Evolutionary conservation across 2,329 filamentous ascomycete species (phyloP), one percentile per base, ranked within the genome.

Genomic region (Trichophyton schoenleinii): DNA sequence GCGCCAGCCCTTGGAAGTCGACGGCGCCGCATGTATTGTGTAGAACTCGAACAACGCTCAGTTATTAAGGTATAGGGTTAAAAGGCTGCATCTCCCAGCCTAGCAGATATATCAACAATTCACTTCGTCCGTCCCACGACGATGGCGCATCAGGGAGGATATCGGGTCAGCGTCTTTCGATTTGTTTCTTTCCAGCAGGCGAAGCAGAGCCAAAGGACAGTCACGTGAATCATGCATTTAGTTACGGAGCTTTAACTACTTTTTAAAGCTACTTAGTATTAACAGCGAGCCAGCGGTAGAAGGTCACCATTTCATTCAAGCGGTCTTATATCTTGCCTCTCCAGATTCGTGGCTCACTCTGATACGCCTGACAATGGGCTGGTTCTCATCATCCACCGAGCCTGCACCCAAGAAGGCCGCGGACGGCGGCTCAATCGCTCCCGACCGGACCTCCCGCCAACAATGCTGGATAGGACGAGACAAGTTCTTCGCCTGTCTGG

Each of bases 401-500:
- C 65, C 78, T 67, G 70, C 79, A 65, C 70, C 80, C 65, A 71
- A 75, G 69, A 69, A 68, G 63, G 66, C 79, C 63, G 71, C 78
- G 62, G 82, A 85, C 68, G 82, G 82, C 66, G 83, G 83, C 64
- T 85, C 81, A 68, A 83, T 91, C 69, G 90, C 91, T 3, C 94
- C 94, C n/a, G 88, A 89, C 71, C 87, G 92, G 66, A 83, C 81
- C 65, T 88, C 91, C 73, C 87, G 94, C 70, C 80, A 85, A 68
- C 80, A 83, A 70, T 99, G 94, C 83, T 99, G 92, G 88, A 87
- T 90, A 69, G 86, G 88, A 55, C 85, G 94, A 67, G 94, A 99
- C 77, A 76, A 77, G 65, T 97, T 94, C 81, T 97, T 95, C 75
- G 77, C 79, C 66, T 99, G 94, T 71, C 82, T 99, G 53, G 91